Base-by-base conservation (phyloP, 2,329 filamentous ascomycete species). In the Ceratocystis diversiconidia region DNA sequence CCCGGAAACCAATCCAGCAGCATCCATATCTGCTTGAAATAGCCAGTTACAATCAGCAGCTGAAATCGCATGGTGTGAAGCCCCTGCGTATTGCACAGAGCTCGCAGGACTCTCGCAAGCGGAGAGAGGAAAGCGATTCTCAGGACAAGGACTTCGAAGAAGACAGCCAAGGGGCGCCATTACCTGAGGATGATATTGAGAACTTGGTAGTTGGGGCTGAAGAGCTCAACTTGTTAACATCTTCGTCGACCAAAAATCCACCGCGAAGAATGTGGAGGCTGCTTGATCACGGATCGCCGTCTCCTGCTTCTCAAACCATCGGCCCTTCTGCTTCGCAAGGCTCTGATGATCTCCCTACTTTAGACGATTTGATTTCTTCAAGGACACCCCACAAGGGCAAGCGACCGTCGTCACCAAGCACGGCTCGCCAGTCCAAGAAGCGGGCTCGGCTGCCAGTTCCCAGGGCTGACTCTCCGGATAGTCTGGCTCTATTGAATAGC, bases 1-100 rank as follows among this genome's bases (percentile, higher is more conserved):
- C 81, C 0, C 78, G 82, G 22, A 85, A 84, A 68, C 82, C 82
- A 0, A 85, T 85, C 5, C 82, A 85, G 70, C 76, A 84, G 70
- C 81, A 84, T 57, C 82, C 82, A 2, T 85, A 85, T 68, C 73
- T 80, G 5, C 73, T 84, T 3, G 82, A 85, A 68, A 80, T 78
- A 70, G 81, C 77, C 0, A 77, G 79, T 32, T 84, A 84, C 71
- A 79, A 78, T 65, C 80, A 73, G 2, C 73, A 77, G 22, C 78
- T 84, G 69, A 81, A 79, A 70, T 77, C 78, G 2, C 81, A 82
- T 66, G 82, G 82, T 28, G 72, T 85, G 32, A 79, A 77, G 63
- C 82, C 82, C 0, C 70, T 84, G 43, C 76, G 76, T 64, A 73
- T 82, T 50, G 71, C 75, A 10, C 71, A 73, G 25, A 71, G 73